Conservation (phyloP, 495 filamentous ascomycete genomes). For the Ramalina peruviana region DNA sequence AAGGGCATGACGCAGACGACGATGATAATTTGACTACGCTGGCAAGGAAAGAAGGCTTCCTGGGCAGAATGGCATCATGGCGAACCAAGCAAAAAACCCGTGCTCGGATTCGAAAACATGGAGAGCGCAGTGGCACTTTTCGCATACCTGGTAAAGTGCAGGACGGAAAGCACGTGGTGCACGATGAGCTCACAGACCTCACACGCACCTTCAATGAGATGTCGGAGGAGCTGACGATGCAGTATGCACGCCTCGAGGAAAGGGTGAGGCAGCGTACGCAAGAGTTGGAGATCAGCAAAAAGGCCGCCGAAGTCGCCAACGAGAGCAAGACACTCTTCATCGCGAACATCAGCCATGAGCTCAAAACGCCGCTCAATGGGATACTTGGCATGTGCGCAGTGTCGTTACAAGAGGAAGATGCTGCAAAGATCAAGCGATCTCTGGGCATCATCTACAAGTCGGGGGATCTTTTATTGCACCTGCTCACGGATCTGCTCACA, state of each 20-base stretch:
- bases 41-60: constrained; percentile 32
- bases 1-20: constrained; percentile 12
- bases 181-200: constrained; percentile 79
- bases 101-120: constrained; percentile 16
- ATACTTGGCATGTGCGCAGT: constrained; percentile 89
- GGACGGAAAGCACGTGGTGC: constrained; percentile 57
- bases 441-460: constrained; percentile 81
- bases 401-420: constrained; percentile 78
- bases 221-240: constrained; percentile 76
- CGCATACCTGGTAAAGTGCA: constrained; percentile 74
- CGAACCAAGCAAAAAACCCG: not conserved
- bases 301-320: constrained; percentile 81
- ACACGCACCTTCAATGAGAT: constrained; percentile 86
- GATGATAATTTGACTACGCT: constrained; percentile 5
- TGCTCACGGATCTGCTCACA: constrained; percentile 81
- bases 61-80: constrained; percentile 22
- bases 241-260: constrained; percentile 72
- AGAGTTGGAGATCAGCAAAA: constrained; percentile 77
- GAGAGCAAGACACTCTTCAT: constrained; percentile 93
- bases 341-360: constrained; percentile 88
- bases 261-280: constrained; percentile 69
- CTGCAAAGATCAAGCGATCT: constrained; percentile 59
- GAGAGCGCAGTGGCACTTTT: constrained; percentile 42
- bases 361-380: constrained; percentile 85
- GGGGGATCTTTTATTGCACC: constrained; percentile 70